Percentiles rank a stretch among this genome's conserved stretches.
Conservation (phyloP, 2,329 filamentous ascomycete genomes). For the Aspergillus piperis region DNA sequence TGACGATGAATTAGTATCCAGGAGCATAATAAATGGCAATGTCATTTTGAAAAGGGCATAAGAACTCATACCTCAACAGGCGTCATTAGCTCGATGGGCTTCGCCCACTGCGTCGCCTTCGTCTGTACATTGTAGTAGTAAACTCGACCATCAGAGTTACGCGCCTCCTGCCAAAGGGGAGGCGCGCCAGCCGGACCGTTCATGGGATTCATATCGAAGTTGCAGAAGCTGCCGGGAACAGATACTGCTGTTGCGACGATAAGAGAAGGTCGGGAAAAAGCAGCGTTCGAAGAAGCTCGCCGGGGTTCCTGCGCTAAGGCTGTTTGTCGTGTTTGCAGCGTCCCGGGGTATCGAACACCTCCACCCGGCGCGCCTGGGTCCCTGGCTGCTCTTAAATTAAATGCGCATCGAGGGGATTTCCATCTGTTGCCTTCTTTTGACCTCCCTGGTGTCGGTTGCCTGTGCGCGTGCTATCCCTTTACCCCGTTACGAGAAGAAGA, state of each 20-base stretch:
- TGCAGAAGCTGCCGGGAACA: slow-evolving; percentile 8
- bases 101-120: slow-evolving; percentile 90
- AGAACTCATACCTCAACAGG: slow-evolving; percentile 67
- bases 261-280: slow-evolving; percentile 25
- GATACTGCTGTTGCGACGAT: slow-evolving; percentile 10
- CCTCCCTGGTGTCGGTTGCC: neutral
- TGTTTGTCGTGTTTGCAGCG: slow-evolving; percentile 35
- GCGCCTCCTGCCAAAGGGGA: slow-evolving; percentile 75
- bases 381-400: slow-evolving; percentile 1
- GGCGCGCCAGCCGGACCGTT: slow-evolving; percentile 58
- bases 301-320: slow-evolving; percentile 8
- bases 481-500: slow-evolving; percentile 10
- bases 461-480: neutral
- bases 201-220: slow-evolving; percentile 51
- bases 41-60: slow-evolving; percentile 4
- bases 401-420: neutral
- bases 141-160: slow-evolving; percentile 74
- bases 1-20: neutral
- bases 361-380: slow-evolving; percentile 6
- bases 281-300: slow-evolving; percentile 27
- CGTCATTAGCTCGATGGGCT: slow-evolving; percentile 86
- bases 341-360: slow-evolving; percentile 17
- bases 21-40: no score
- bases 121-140: slow-evolving; percentile 92
- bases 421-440: neutral